A percentile compares a stretch with the other conserved stretches of the same genome.
These are phyloP conservation scores for Gliomastix tumulicola DNA, from an alignment of 2,329 filamentous ascomycete genomes.

Conservation along the genomic window DNA sequence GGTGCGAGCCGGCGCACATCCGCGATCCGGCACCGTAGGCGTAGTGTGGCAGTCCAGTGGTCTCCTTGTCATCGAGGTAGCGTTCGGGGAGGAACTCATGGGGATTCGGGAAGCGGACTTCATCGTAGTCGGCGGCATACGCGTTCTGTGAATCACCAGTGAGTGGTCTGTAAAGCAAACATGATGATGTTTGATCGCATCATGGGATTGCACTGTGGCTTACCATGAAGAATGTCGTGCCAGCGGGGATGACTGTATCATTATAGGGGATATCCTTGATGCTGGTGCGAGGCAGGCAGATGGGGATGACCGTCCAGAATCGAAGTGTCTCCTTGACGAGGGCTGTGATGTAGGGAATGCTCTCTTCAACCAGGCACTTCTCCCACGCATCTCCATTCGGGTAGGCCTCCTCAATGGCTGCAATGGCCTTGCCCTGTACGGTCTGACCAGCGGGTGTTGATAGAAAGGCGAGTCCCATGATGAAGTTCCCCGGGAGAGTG, in stretches of 20 bases:
- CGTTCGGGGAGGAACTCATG: constrained; percentile 62
- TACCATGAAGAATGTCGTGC: constrained; percentile 75
- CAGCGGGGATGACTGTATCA: constrained; percentile 60
- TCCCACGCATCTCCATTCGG: constrained; percentile 72
- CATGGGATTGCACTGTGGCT: constrained; percentile 4
- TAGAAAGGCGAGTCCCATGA: constrained; percentile 73
- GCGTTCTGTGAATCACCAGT: constrained; percentile 56
- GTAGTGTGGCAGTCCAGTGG: constrained; percentile 54
- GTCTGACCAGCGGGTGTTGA: constrained; percentile 59
- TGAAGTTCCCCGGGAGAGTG: constrained; percentile 71
- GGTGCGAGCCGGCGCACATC: constrained; percentile 57
- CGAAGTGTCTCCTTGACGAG: constrained; percentile 73
- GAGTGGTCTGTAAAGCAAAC: background rate
- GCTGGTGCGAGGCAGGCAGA: constrained; percentile 66
- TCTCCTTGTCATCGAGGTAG: constrained; percentile 50
- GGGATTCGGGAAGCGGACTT: constrained; percentile 58
- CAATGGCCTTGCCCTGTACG: constrained; percentile 63
- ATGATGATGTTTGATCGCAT: too few species aligned
- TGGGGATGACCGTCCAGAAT: constrained; percentile 74
- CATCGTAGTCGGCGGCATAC: constrained; percentile 69
- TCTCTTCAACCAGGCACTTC: constrained; percentile 65
- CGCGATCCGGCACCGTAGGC: constrained; percentile 56
- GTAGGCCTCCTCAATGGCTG: constrained; percentile 65
- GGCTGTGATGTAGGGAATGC: constrained; percentile 69
- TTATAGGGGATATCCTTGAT: constrained; percentile 68